These are phyloP conservation scores for Domatiomyces catenatus DNA, from an alignment of 2,329 filamentous ascomycete genomes.

Conservation along the genomic window DNA sequence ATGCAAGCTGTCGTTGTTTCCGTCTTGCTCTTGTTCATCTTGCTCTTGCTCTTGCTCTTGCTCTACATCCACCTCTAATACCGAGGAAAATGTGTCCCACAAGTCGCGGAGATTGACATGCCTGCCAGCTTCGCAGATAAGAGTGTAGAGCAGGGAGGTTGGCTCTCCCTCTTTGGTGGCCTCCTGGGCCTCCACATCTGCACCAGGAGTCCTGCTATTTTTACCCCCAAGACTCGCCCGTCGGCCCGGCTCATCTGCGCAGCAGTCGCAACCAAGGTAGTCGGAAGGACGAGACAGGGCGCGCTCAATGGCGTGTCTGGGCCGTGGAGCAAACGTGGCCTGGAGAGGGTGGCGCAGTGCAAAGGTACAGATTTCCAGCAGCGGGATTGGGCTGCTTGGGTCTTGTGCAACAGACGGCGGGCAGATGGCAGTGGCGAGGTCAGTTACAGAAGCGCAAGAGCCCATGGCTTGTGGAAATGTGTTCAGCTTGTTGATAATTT, in stretches of 20 bases:
- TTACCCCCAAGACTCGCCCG: too few relatives aligned
- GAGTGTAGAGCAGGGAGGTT: slow-evolving; percentile 38
- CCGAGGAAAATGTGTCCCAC: slow-evolving; percentile 40
- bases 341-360: slow-evolving; percentile 42
- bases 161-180: slow-evolving; percentile 18
- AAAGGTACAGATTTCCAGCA: slow-evolving; percentile 44
- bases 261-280: slow-evolving; percentile 43
- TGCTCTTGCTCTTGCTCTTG: background rate
- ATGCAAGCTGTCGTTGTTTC: background rate
- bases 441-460: background rate
- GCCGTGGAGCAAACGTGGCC: slow-evolving; percentile 42
- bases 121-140: slow-evolving; percentile 47
- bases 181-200: slow-evolving; percentile 8
- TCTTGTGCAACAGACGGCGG: background rate
- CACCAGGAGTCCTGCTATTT: background rate
- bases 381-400: slow-evolving; percentile 18
- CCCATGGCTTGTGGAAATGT: background rate
- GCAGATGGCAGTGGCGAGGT: background rate
- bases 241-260: slow-evolving; percentile 17
- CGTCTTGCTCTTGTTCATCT: slow-evolving; percentile 3
- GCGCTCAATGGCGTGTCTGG: slow-evolving; percentile 44
- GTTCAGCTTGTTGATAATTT: background rate
- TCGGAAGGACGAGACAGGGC: slow-evolving; percentile 44
- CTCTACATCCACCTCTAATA: slow-evolving; percentile 8
- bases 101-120: slow-evolving; percentile 47